phyloP scores from a whole-genome alignment of 2,329 filamentous ascomycete genomes.

The Rugonectria rugulosa region DNA sequence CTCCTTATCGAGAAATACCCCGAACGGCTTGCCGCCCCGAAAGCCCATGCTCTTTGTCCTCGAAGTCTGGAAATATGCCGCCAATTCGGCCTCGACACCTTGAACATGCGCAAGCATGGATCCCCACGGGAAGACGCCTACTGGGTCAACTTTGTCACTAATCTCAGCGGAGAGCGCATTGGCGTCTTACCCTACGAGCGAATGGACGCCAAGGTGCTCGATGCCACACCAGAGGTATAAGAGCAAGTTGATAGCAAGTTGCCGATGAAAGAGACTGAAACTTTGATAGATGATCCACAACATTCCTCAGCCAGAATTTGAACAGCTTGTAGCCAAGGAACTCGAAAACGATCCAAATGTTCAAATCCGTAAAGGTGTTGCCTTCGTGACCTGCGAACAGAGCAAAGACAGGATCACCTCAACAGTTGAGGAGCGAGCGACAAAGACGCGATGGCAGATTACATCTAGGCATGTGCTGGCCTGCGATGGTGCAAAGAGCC shows the following conservation, averaged over 20 bases:
- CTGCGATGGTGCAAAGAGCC: conserved; percentile 47
- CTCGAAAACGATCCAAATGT: conserved; percentile 35
- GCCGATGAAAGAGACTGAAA: neutral
- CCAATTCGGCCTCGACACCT: conserved; percentile 15
- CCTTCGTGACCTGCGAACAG: conserved; percentile 45
- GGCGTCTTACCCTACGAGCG: conserved; percentile 16
- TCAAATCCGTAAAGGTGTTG: conserved; percentile 41
- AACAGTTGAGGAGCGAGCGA: conserved; percentile 40
- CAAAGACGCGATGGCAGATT: conserved; percentile 33
- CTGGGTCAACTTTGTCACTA: conserved; percentile 19
- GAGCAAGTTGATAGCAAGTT: neutral
- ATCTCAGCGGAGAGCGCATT: conserved; percentile 14
- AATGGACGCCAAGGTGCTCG: conserved; percentile 13
- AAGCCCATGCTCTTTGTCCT: conserved; percentile 14
- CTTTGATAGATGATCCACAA: conserved; percentile 49
- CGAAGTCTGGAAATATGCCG: conserved; percentile 19
- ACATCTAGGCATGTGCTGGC: conserved; percentile 44
- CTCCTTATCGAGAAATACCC: conserved; percentile 18
- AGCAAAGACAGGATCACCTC: conserved; percentile 39
- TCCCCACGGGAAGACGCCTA: conserved; percentile 12
- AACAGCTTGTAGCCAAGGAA: conserved; percentile 37
- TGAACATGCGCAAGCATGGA: conserved; percentile 4
- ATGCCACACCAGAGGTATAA: conserved; percentile 12
- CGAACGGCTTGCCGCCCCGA: conserved; percentile 13
- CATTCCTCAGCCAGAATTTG: conserved; percentile 50